phyloP scores from a whole-genome alignment of 768 basidiomycete species.

The Boletellus ananiceps region DNA sequence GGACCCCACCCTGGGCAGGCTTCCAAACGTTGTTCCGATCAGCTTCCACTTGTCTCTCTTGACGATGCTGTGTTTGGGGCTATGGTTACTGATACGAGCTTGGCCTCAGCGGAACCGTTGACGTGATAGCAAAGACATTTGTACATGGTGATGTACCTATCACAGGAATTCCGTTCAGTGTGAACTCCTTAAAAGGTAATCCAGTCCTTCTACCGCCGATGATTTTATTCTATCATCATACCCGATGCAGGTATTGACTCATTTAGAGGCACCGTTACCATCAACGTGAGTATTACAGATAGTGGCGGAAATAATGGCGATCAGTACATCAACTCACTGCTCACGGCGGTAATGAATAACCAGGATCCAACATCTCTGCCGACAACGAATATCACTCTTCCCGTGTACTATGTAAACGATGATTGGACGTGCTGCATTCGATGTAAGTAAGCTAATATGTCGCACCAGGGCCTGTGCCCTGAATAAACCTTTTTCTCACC shows the following conservation, averaged over 20 bases:
- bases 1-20: too few relatives aligned
- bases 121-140: slow-evolving; percentile 55
- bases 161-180: slow-evolving; percentile 57
- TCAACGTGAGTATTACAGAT: slow-evolving; percentile 58
- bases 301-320: slow-evolving; percentile 61
- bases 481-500: slow-evolving; percentile 29
- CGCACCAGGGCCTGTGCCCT: neutral
- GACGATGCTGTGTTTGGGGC: slow-evolving; percentile 49
- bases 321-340: slow-evolving; percentile 53
- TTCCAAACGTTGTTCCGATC: slow-evolving; percentile 51
- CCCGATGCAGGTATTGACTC: slow-evolving; percentile 46
- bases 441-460: slow-evolving; percentile 35
- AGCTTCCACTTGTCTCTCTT: slow-evolving; percentile 51
- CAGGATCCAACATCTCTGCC: slow-evolving; percentile 61
- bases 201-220: neutral
- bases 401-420: slow-evolving; percentile 50
- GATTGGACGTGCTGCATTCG: slow-evolving; percentile 57
- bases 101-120: slow-evolving; percentile 52
- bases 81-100: slow-evolving; percentile 51
- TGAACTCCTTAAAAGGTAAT: slow-evolving; percentile 48
- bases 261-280: slow-evolving; percentile 48
- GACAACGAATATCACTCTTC: slow-evolving; percentile 54
- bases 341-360: slow-evolving; percentile 57
- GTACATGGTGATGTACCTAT: slow-evolving; percentile 70
- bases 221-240: neutral